Conservation (phyloP, 2,329 filamentous ascomycete genomes). For the Mycosphaerella sp. region DNA sequence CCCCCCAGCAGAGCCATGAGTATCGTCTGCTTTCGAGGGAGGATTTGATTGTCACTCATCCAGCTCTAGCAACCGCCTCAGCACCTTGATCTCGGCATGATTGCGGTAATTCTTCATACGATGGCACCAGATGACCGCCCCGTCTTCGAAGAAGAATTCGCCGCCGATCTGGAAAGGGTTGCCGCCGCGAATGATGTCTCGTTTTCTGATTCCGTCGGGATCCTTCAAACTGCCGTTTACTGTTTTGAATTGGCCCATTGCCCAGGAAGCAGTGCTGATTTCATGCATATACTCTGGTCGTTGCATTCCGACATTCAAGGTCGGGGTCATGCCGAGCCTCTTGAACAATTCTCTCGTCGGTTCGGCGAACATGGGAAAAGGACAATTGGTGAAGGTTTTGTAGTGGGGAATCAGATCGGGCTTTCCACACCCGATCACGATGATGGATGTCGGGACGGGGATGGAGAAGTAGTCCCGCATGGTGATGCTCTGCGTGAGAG, state of each 20-base stretch:
- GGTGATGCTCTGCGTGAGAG: conserved; percentile 32
- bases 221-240: conserved; percentile 26
- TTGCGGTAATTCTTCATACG: conserved; percentile 37
- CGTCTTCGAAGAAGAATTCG: conserved; percentile 40
- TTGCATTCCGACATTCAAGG: conserved; percentile 30
- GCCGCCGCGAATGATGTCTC: conserved; percentile 33
- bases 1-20: background rate
- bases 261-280: conserved; percentile 30
- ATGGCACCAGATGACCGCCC: conserved; percentile 39
- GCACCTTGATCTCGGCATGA: conserved; percentile 34
- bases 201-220: conserved; percentile 29
- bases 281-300: conserved; percentile 37
- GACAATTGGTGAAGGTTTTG: conserved; percentile 33
- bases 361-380: conserved; percentile 37
- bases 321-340: conserved; percentile 33
- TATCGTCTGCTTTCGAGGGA: background rate
- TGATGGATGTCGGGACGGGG: conserved; percentile 34
- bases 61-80: conserved; percentile 35
- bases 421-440: conserved; percentile 36
- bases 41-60: conserved; percentile 24
- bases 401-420: conserved; percentile 36
- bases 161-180: conserved; percentile 38
- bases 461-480: conserved; percentile 35
- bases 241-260: conserved; percentile 29
- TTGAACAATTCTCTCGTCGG: conserved; percentile 34